Evolutionary conservation across 495 filamentous ascomycete genomes (phyloP).

Genomic region (Neurospora sp.): DNA sequence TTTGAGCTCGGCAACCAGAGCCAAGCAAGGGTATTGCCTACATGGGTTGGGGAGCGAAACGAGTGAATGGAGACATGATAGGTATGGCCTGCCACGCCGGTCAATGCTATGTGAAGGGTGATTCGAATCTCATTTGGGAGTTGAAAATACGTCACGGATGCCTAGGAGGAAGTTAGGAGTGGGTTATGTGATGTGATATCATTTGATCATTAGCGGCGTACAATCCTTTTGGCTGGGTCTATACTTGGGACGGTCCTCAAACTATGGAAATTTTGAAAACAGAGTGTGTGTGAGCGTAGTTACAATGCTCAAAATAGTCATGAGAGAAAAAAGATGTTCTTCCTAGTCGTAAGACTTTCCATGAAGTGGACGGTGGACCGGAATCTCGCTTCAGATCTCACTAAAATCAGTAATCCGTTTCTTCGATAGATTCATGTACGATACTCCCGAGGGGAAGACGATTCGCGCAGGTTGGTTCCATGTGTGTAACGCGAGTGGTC

Average conservation of each 20-base stretch:
- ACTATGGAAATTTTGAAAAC: neutral
- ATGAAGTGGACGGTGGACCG: neutral
- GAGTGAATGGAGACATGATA: neutral
- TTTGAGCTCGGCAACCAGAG: neutral
- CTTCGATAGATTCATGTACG: neutral
- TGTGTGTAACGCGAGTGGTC: neutral
- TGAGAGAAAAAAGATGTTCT: neutral
- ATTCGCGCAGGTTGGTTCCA: neutral
- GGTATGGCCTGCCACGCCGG: neutral
- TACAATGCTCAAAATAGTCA: neutral
- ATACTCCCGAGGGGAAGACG: neutral
- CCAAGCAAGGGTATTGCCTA: neutral
- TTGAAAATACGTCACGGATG: neutral
- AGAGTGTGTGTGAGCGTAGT: neutral
- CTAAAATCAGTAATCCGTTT: neutral
- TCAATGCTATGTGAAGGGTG: neutral
- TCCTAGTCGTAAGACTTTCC: neutral
- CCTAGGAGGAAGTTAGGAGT: neutral
- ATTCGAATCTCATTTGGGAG: neutral
- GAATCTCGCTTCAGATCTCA: neutral
- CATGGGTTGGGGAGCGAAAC: neutral
- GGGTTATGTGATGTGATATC: neutral
- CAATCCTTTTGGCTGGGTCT: neutral
- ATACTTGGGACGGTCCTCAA: neutral
- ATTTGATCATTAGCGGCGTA: neutral